Conservation (phyloP, 2,329 filamentous ascomycete species). For the Huntiella bhutanensis region DNA sequence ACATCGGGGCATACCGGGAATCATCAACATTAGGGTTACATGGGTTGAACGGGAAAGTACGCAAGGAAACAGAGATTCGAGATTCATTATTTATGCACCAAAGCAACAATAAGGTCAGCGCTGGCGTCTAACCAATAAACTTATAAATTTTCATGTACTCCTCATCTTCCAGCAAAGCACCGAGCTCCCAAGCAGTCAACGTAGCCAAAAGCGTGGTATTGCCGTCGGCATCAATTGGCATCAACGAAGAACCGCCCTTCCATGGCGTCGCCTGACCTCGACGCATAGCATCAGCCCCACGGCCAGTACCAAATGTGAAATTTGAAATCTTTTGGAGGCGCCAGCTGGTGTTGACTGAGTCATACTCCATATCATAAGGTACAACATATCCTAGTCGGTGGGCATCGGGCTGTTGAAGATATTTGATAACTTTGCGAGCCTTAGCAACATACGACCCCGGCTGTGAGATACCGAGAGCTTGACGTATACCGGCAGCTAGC, state of each 20-base stretch:
- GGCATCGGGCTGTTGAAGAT: not conserved
- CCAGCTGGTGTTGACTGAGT: slow-evolving; percentile 1
- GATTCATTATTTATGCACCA: no score
- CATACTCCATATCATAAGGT: not conserved
- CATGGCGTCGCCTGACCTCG: not conserved
- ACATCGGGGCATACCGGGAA: no score
- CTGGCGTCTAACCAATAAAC: not conserved
- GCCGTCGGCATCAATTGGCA: not conserved
- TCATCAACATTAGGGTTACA: no score
- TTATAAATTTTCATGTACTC: not conserved
- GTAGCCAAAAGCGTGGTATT: not conserved
- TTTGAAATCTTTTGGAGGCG: not conserved
- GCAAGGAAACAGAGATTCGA: no score
- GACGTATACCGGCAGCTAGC: not conserved
- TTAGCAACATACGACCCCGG: not conserved
- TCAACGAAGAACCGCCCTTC: not conserved
- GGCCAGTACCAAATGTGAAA: not conserved
- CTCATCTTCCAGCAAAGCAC: not conserved
- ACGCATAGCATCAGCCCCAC: not conserved
- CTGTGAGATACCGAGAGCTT: not conserved
- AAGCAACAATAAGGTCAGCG: no score
- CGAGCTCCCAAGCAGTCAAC: not conserved
- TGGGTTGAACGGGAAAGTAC: no score
- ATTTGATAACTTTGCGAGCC: not conserved
- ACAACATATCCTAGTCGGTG: not conserved